These are phyloP conservation scores for Xylariomycetidae sp. DNA, from an alignment of 2,329 filamentous ascomycete species.

Conservation along the genomic window DNA sequence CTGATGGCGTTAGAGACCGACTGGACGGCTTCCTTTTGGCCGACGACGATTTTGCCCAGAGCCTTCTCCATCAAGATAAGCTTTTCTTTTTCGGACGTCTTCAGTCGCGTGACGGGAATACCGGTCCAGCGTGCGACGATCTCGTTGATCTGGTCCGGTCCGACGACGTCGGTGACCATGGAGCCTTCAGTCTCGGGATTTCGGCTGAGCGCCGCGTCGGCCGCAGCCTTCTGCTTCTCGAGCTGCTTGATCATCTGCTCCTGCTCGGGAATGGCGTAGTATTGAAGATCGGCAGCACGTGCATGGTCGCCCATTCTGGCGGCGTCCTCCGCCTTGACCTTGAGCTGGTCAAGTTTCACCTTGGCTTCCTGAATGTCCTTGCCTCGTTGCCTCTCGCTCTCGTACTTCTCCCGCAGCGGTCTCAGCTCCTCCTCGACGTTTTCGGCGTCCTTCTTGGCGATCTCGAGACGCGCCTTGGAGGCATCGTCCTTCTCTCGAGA, in stretches of 20 bases:
- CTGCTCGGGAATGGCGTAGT: slow-evolving; percentile 95
- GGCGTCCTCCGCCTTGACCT: slow-evolving; percentile 91
- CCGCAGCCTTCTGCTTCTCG: slow-evolving; percentile 73
- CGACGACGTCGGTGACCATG: slow-evolving; percentile 88
- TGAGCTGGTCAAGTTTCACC: slow-evolving; percentile 86
- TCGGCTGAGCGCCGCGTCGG: slow-evolving; percentile 65
- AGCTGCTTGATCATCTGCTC: slow-evolving; percentile 74
- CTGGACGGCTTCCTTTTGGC: slow-evolving; percentile 87
- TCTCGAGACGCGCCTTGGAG: slow-evolving; percentile 74
- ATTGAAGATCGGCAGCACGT: slow-evolving; percentile 89
- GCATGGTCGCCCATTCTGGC: slow-evolving; percentile 78
- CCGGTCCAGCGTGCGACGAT: slow-evolving; percentile 98
- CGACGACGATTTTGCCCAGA: slow-evolving; percentile 79
- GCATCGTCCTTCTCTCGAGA: slow-evolving; percentile 93
- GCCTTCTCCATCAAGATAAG: slow-evolving; percentile 94
- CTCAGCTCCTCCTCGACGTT: slow-evolving; percentile 92
- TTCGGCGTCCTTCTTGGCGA: slow-evolving; percentile 84
- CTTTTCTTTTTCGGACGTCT: slow-evolving; percentile 96
- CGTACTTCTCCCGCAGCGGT: slow-evolving; percentile 91
- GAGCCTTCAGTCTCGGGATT: slow-evolving; percentile 52
- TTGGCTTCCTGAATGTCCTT: slow-evolving; percentile 92
- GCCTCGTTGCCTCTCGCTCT: slow-evolving; percentile 84
- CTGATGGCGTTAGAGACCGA: slow-evolving; percentile 95
- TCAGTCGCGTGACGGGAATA: slow-evolving; percentile 90
- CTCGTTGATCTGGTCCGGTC: slow-evolving; percentile 97